Conservation (phyloP, 2,329 filamentous ascomycete genomes). For the Coniochaeta sp. region DNA sequence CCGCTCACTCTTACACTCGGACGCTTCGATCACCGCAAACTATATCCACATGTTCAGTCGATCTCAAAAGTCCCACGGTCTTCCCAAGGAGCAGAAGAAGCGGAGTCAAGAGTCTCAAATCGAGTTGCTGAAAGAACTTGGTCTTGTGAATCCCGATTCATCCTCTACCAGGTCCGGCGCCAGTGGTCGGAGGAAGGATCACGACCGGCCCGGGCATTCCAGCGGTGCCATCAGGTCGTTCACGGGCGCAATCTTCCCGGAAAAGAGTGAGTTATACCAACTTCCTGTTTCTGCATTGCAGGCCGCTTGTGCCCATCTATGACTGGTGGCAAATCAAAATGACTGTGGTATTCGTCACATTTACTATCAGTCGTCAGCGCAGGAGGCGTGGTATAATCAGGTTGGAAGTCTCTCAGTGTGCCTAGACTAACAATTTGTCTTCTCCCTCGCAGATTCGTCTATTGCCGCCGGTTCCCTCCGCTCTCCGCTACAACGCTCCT, state of each 20-base stretch:
- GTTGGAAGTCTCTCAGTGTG: neutral
- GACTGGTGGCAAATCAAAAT: neutral
- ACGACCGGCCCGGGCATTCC: slow-evolving; percentile 16
- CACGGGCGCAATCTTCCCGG: slow-evolving; percentile 19
- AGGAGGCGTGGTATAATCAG: neutral
- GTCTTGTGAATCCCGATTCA: slow-evolving; percentile 21
- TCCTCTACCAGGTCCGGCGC: slow-evolving; percentile 11
- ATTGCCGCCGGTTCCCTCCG: slow-evolving; percentile 28
- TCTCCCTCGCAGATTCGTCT: slow-evolving; percentile 25
- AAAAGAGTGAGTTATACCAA: slow-evolving; percentile 24
- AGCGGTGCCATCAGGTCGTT: slow-evolving; percentile 17
- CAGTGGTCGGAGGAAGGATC: slow-evolving; percentile 19
- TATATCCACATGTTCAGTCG: slow-evolving; percentile 37
- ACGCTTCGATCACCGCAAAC: slow-evolving; percentile 1
- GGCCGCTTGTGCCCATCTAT: slow-evolving; percentile 2
- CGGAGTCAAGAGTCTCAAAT: slow-evolving; percentile 27
- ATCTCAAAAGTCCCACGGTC: slow-evolving; percentile 31
- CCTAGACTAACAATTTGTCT: slow-evolving; percentile 15
- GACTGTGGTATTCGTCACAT: neutral
- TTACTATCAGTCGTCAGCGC: neutral
- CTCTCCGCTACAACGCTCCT: slow-evolving; percentile 15
- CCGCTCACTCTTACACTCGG: slow-evolving; percentile 2
- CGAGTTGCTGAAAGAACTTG: slow-evolving; percentile 29
- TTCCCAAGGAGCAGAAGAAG: slow-evolving; percentile 27
- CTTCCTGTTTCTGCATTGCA: neutral